Conservation (phyloP, 2,329 filamentous ascomycete species). For the Cladosporium sp. region DNA sequence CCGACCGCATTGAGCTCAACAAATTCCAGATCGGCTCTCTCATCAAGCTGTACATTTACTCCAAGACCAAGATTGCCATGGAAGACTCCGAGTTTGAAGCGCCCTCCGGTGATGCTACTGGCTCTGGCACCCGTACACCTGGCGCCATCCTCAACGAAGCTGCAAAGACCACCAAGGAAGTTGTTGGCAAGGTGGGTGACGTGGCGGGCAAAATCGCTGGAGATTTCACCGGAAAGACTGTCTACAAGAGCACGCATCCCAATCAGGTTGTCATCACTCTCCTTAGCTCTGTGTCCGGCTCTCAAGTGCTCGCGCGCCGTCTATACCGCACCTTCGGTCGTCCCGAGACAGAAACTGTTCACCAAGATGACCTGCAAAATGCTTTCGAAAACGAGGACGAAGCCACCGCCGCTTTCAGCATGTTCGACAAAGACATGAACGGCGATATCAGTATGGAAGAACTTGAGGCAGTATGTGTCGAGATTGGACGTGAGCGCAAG, state of each 20-base stretch:
- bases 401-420: conserved; percentile 77
- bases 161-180: conserved; percentile 67
- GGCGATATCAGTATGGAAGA: conserved; percentile 95
- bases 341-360: conserved; percentile 69
- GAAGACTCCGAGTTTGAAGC: conserved; percentile 72
- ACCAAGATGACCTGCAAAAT: conserved; percentile 67
- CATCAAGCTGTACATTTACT: conserved; percentile 59
- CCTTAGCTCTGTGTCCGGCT: conserved; percentile 63
- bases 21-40: conserved; percentile 75
- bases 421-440: conserved; percentile 96
- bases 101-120: conserved; percentile 30
- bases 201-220: conserved; percentile 80
- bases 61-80: conserved; percentile 57
- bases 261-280: conserved; percentile 78
- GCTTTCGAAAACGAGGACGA: conserved; percentile 81
- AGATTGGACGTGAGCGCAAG: conserved; percentile 90
- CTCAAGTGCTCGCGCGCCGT: conserved; percentile 78
- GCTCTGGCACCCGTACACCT: conserved; percentile 65
- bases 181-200: conserved; percentile 73
- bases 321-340: conserved; percentile 79
- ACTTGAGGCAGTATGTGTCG: conserved; percentile 84
- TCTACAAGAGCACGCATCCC: conserved; percentile 67
- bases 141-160: conserved; percentile 62
- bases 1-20: conserved; percentile 84
- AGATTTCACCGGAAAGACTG: conserved; percentile 75